phyloP scores from a whole-genome alignment of 345 rosid species.

The Geranium brycei region DNA sequence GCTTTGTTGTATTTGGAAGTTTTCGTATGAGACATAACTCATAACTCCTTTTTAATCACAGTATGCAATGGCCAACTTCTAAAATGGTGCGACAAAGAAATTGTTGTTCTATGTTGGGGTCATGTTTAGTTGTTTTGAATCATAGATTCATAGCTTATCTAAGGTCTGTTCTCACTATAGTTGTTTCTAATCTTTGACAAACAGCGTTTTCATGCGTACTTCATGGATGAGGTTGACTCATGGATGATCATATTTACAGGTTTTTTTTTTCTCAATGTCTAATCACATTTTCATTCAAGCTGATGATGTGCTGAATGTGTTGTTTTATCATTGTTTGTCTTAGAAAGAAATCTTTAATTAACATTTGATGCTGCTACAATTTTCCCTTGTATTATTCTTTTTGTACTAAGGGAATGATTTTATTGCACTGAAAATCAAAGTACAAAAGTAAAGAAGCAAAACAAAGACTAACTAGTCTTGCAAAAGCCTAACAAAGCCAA shows the following conservation, averaged over 20 bases:
- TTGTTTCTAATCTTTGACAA: slow-evolving; percentile 2
- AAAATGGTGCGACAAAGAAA: background rate
- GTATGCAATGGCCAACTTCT: background rate
- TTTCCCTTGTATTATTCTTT: background rate
- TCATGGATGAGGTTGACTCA: slow-evolving; percentile 69
- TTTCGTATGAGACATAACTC: background rate
- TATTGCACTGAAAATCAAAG: too few relatives aligned
- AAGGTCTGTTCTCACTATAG: background rate
- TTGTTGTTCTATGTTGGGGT: background rate
- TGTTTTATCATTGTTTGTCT: background rate
- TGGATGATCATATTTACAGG: slow-evolving; percentile 77
- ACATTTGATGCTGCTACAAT: background rate
- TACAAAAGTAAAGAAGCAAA: too few relatives aligned
- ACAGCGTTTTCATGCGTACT: slow-evolving; percentile 89
- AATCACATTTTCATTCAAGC: background rate
- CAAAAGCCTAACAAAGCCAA: too few relatives aligned
- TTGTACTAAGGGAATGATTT: too few relatives aligned
- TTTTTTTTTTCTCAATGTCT: slow-evolving; percentile 13
- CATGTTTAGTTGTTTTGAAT: background rate
- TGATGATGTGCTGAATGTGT: background rate
- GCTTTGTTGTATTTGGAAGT: background rate
- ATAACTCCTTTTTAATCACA: too few relatives aligned
- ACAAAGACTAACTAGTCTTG: too few relatives aligned
- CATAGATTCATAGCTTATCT: background rate
- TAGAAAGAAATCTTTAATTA: too few relatives aligned